Conservation (phyloP, 805 yeast species). For the Schwanniomyces vanrijiae region DNA sequence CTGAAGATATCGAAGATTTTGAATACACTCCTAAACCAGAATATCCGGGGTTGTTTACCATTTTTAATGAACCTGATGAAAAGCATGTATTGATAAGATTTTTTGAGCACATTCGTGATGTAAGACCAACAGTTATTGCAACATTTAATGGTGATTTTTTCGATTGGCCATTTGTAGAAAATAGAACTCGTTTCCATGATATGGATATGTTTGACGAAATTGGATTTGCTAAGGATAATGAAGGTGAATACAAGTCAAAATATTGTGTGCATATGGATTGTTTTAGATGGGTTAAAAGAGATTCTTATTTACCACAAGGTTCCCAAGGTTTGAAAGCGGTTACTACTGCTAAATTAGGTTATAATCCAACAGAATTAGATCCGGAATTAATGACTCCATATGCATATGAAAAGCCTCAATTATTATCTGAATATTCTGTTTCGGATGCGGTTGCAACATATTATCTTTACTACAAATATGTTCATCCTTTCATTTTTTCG, state of each 20-base stretch:
- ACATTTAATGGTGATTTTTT: slow-evolving; percentile 98
- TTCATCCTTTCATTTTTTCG: slow-evolving; percentile 95
- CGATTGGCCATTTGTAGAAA: slow-evolving; percentile 98
- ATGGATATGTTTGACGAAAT: slow-evolving; percentile 88
- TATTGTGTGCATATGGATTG: slow-evolving; percentile 98
- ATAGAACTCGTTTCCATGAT: slow-evolving; percentile 80
- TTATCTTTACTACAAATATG: slow-evolving; percentile 92
- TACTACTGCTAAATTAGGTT: slow-evolving; percentile 91
- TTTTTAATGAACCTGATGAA: slow-evolving; percentile 89
- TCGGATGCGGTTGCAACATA: slow-evolving; percentile 99
- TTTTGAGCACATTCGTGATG: slow-evolving; percentile 88
- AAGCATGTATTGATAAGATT: slow-evolving; percentile 70
- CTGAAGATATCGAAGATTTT: slow-evolving; percentile 93
- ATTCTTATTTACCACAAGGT: slow-evolving; percentile 96
- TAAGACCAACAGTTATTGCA: slow-evolving; percentile 92
- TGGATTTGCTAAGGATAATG: slow-evolving; percentile 87
- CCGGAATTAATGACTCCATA: slow-evolving; percentile 98
- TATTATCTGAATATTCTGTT: slow-evolving; percentile 92
- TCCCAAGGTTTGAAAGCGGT: slow-evolving; percentile 98
- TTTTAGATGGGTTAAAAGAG: slow-evolving; percentile 96
- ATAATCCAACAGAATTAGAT: slow-evolving; percentile 93
- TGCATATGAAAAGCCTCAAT: slow-evolving; percentile 91
- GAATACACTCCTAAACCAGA: slow-evolving; percentile 98
- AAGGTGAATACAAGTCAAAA: slow-evolving; percentile 89
- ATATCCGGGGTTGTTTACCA: slow-evolving; percentile 84